Evolutionary conservation across 129 eudicot species (phyloP).

Genomic region (Artemisia tridentata): DNA sequence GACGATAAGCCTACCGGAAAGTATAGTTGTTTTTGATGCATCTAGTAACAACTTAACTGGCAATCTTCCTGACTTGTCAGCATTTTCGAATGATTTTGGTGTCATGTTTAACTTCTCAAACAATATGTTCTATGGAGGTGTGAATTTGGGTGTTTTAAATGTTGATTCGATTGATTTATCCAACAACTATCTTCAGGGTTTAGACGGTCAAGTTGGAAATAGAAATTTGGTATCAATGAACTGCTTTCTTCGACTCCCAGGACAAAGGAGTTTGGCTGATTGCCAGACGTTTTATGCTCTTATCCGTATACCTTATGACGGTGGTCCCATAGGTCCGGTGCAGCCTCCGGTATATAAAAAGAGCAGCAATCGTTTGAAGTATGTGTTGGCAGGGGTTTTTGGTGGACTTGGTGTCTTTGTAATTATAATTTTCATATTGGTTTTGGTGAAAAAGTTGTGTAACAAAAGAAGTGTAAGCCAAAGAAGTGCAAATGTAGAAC

Average conservation of each 20-base stretch:
- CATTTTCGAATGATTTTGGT: conserved; percentile 30
- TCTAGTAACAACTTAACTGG: conserved; percentile 49
- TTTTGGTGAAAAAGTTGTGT: conserved; percentile 37
- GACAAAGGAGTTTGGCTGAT: conserved; percentile 47
- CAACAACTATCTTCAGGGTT: conserved; percentile 63
- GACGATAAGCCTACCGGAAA: conserved; percentile 22
- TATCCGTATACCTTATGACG: conserved; percentile 36
- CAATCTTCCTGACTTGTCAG: conserved; percentile 32
- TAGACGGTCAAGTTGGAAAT: conserved; percentile 22
- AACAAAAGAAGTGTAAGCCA: conserved; percentile 28
- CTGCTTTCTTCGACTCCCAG: conserved; percentile 43
- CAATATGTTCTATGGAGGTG: conserved; percentile 59
- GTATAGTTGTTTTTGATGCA: conserved; percentile 42
- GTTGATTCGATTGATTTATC: conserved; percentile 53
- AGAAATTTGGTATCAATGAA: conserved; percentile 28
- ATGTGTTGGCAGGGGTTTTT: conserved; percentile 58
- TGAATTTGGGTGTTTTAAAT: conserved; percentile 20
- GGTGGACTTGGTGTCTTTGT: conserved; percentile 65
- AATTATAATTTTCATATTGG: conserved; percentile 27
- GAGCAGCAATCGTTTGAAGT: conserved; percentile 39
- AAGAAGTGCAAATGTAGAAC: conserved; percentile 43
- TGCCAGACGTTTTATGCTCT: conserved; percentile 50
- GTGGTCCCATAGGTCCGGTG: conserved; percentile 15
- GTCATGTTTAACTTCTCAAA: conserved; percentile 55
- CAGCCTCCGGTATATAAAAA: conserved; percentile 30